Evolutionary conservation across 1,284 basidiomycete genomes (phyloP).

Genomic region (Fereydounia khargensis): DNA sequence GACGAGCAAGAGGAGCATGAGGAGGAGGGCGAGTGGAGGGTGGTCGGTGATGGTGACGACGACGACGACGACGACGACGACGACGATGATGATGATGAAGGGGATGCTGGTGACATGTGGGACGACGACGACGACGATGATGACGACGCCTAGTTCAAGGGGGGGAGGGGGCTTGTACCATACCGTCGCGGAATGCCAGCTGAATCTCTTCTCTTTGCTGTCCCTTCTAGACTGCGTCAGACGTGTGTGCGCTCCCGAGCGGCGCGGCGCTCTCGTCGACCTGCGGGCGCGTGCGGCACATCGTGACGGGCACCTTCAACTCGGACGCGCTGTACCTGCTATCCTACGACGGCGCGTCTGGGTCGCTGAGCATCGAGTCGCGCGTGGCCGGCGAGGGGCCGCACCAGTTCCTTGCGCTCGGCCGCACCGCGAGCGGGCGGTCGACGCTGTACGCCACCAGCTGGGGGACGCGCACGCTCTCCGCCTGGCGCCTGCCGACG

Average conservation of each 20-base stretch:
- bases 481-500: constrained; percentile 31
- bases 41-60: too few species aligned
- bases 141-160: too few species aligned
- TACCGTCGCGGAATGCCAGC: not conserved
- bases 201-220: not conserved
- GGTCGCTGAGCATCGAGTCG: constrained; percentile 13
- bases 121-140: constrained; percentile 10
- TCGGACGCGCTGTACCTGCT: constrained; percentile 34
- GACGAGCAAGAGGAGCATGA: constrained; percentile 10
- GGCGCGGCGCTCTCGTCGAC: too few species aligned
- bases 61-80: constrained; percentile 13
- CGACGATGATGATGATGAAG: constrained; percentile 6
- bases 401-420: constrained; percentile 41
- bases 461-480: constrained; percentile 27
- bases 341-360: constrained; percentile 22
- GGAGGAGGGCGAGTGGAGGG: not conserved
- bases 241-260: too few species aligned
- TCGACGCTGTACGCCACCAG: constrained; percentile 46
- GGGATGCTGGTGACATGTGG: constrained; percentile 6
- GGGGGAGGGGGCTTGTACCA: not conserved
- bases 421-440: not conserved
- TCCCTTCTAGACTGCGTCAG: not conserved
- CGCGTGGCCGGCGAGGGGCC: constrained; percentile 23
- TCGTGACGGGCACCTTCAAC: constrained; percentile 49
- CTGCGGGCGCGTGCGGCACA: constrained; percentile 19